A percentile compares a stretch with the other conserved stretches of the same genome.
Evolutionary conservation across 495 filamentous ascomycete species (phyloP).

Genomic region (Neurospora sp.): DNA sequence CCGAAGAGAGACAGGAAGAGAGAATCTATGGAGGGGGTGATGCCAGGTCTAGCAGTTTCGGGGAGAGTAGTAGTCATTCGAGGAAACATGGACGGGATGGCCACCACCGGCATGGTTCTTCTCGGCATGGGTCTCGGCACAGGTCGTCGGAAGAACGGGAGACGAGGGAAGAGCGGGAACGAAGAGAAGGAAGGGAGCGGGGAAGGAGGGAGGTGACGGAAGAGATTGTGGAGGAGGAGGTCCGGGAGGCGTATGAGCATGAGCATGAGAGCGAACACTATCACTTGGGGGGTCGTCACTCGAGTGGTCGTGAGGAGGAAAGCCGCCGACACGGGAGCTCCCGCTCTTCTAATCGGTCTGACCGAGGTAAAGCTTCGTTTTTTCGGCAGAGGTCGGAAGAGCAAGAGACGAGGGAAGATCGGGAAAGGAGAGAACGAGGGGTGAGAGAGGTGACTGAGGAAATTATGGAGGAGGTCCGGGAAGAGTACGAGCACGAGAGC

Average conservation of each 20-base stretch:
- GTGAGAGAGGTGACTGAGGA: constrained; percentile 52
- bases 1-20: neutral
- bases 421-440: neutral
- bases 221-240: constrained; percentile 68
- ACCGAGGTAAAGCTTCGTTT: neutral
- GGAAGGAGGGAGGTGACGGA: constrained; percentile 44
- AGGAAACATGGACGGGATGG: neutral
- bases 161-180: constrained; percentile 15
- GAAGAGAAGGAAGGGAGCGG: neutral
- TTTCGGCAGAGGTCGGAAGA: neutral
- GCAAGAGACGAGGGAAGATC: constrained; percentile 48
- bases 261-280: neutral
- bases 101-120: neutral
- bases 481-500: constrained; percentile 30
- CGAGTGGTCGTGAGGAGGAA: neutral
- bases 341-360: neutral
- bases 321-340: neutral
- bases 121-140: neutral
- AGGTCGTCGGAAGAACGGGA: neutral
- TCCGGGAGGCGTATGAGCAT: constrained; percentile 52
- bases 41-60: neutral
- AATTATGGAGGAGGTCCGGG: constrained; percentile 72
- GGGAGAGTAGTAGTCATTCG: neutral
- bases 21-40: neutral
- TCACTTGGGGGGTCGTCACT: neutral